Conservation (phyloP, 2,329 filamentous ascomycete species). For the Sarocladium oryzae region DNA sequence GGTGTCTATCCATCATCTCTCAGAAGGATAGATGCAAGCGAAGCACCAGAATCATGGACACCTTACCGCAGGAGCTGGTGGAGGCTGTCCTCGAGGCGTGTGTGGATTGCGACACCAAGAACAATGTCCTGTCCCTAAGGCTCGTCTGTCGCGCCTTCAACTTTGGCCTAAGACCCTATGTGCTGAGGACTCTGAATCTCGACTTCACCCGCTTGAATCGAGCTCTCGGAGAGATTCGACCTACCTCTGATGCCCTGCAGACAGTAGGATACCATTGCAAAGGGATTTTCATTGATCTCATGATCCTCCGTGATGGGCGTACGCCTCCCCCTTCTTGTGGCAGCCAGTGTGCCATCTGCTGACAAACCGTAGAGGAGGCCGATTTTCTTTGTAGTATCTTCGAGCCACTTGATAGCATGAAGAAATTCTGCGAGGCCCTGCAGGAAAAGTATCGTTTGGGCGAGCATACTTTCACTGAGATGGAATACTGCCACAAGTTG, state of each 20-base stretch:
- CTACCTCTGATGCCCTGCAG: conserved; percentile 34
- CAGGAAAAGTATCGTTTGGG: conserved; percentile 42
- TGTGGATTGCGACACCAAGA: conserved; percentile 36
- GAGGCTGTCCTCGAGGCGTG: conserved; percentile 38
- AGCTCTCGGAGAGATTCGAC: conserved; percentile 24
- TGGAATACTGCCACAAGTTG: conserved; percentile 36
- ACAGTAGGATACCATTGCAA: conserved; percentile 41
- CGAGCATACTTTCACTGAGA: conserved; percentile 41
- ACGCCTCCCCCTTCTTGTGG: conserved; percentile 14
- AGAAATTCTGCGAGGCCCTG: conserved; percentile 35
- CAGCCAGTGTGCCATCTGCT: not conserved
- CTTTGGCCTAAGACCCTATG: conserved; percentile 36
- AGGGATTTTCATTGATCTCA: conserved; percentile 44
- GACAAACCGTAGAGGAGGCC: conserved; percentile 36
- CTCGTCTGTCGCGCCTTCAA: conserved; percentile 45
- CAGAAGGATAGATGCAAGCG: no score
- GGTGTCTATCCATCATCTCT: no score
- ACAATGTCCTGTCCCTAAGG: conserved; percentile 36
- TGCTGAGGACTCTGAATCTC: conserved; percentile 41
- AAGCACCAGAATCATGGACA: conserved; percentile 31
- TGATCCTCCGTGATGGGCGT: conserved; percentile 47
- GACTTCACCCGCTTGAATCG: conserved; percentile 43
- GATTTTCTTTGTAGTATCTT: conserved; percentile 41
- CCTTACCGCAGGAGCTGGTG: conserved; percentile 41
- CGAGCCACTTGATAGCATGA: conserved; percentile 37